Evolutionary conservation across 164 flowering plant genomes (phyloP).

Genomic region (Nymphaea colorata): DNA sequence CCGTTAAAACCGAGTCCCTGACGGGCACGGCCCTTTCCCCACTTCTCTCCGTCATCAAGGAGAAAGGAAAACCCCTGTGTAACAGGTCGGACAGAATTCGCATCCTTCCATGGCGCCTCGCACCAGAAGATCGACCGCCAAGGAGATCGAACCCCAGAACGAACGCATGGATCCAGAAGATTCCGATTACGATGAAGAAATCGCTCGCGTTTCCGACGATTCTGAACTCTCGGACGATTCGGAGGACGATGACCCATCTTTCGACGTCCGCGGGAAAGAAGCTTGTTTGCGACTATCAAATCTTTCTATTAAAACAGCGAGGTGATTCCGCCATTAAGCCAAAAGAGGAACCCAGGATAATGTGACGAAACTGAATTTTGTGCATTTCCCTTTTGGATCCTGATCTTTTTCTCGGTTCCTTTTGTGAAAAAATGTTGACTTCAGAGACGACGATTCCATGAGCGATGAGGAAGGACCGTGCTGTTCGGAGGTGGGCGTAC

Average conservation of each 20-base stretch:
- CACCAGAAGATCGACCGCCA: background rate
- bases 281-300: background rate
- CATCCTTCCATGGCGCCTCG: background rate
- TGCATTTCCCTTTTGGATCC: background rate
- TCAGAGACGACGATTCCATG: conserved; percentile 3
- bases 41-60: no score
- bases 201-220: background rate
- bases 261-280: background rate
- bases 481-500: conserved; percentile 12
- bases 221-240: background rate
- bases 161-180: background rate
- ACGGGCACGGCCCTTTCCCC: no score
- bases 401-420: background rate
- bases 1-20: no score
- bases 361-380: background rate
- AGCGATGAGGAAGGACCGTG: conserved; percentile 13
- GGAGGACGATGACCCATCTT: background rate
- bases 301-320: background rate
- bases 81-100: no score
- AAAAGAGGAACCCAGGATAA: background rate
- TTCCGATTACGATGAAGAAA: background rate
- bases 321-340: background rate
- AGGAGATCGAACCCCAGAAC: background rate
- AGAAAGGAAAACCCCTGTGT: no score
- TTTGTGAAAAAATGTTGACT: background rate